phyloP scores from a whole-genome alignment of 2,329 filamentous ascomycete species.

The Pseudocercospora crystallina region DNA sequence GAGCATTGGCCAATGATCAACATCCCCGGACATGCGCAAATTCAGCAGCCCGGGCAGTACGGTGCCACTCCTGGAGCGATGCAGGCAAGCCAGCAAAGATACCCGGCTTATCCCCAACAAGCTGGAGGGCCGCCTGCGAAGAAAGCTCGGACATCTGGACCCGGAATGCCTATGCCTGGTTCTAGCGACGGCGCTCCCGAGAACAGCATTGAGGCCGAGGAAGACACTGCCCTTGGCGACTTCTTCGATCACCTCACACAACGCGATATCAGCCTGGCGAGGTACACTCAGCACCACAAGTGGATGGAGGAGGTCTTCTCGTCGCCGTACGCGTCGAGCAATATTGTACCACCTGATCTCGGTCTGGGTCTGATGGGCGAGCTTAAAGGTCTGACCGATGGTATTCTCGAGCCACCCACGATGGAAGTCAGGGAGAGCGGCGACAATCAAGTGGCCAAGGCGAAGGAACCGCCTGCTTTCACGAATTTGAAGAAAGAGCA shows the following conservation, averaged over 20 bases:
- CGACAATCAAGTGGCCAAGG: conserved; percentile 46
- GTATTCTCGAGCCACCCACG: conserved; percentile 70
- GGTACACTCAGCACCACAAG: conserved; percentile 93
- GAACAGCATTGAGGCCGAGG: conserved; percentile 74
- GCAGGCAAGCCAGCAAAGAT: conserved; percentile 21
- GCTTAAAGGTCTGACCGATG: conserved; percentile 76
- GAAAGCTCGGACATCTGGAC: conserved; percentile 41
- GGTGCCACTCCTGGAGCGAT: conserved; percentile 11
- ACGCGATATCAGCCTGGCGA: conserved; percentile 79
- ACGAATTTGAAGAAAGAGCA: conserved; percentile 72
- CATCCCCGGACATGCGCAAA: conserved; percentile 52
- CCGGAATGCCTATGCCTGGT: conserved; percentile 42
- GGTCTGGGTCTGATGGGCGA: conserved; percentile 78
- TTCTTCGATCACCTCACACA: conserved; percentile 87
- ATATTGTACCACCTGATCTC: conserved; percentile 84
- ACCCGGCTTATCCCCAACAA: conserved; percentile 32
- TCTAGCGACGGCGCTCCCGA: conserved; percentile 45
- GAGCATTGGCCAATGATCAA: conserved; percentile 86
- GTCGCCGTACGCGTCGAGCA: conserved; percentile 80
- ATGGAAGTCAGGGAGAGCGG: conserved; percentile 21
- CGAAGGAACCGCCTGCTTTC: conserved; percentile 44
- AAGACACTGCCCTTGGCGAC: conserved; percentile 84
- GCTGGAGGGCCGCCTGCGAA: conserved; percentile 46
- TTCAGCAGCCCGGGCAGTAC: conserved; percentile 21
- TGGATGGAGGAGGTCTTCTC: conserved; percentile 98